These are phyloP conservation scores for Exophiala viscosa DNA, from an alignment of 2,329 filamentous ascomycete genomes.

Conservation along the genomic window DNA sequence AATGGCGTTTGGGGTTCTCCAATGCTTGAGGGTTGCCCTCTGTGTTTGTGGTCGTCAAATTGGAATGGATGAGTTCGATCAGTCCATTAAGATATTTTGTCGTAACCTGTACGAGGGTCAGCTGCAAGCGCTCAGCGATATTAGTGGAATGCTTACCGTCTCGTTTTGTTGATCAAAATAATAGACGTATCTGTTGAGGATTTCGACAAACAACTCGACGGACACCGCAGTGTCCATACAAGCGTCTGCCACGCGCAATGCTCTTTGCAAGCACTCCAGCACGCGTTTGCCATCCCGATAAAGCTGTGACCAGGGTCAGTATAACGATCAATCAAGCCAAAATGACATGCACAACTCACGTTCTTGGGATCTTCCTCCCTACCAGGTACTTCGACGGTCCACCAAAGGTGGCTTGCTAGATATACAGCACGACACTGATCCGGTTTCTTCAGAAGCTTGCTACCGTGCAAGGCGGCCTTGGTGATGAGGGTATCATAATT, in stretches of 20 bases:
- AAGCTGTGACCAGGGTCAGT: constrained; percentile 53
- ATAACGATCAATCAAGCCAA: not conserved
- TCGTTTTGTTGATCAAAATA: constrained; percentile 99
- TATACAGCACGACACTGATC: constrained; percentile 98
- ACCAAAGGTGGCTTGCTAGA: constrained; percentile 94
- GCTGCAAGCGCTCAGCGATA: constrained; percentile 8
- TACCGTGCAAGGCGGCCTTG: constrained; percentile 93
- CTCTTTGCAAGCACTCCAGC: constrained; percentile 90
- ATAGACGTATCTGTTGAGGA: constrained; percentile 96
- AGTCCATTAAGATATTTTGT: constrained; percentile 97
- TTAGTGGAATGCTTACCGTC: constrained; percentile 55
- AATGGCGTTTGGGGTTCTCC: constrained; percentile 88
- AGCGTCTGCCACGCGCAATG: constrained; percentile 90
- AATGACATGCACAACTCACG: constrained; percentile 49
- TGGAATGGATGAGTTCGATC: constrained; percentile 97
- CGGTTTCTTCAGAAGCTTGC: constrained; percentile 94
- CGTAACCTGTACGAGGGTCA: constrained; percentile 58
- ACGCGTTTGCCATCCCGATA: constrained; percentile 98
- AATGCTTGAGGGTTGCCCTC: constrained; percentile 53
- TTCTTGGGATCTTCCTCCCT: constrained; percentile 78
- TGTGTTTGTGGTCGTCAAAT: constrained; percentile 62
- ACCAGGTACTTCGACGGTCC: constrained; percentile 78
- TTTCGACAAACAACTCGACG: constrained; percentile 97
- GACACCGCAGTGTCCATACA: constrained; percentile 98
- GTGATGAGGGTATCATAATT: constrained; percentile 99